These are phyloP conservation scores for Gonapodya prolifera DNA, from an alignment of 192 early-diverging fungal genomes.

Conservation along the genomic window DNA sequence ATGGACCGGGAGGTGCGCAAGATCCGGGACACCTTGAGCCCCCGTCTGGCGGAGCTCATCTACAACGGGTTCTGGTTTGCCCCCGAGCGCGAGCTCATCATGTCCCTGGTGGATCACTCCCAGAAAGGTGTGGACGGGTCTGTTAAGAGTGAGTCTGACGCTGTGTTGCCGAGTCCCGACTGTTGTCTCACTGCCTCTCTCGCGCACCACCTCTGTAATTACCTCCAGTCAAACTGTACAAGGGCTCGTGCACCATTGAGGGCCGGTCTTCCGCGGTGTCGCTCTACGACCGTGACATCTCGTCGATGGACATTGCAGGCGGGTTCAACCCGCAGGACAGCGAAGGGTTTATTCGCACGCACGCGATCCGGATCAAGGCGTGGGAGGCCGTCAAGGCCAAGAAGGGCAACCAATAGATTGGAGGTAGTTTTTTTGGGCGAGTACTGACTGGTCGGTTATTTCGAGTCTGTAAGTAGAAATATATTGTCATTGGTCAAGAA, in stretches of 20 bases:
- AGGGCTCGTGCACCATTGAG: slow-evolving; percentile 80
- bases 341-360: slow-evolving; percentile 97
- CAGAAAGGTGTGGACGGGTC: slow-evolving; percentile 83
- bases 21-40: slow-evolving; percentile 54
- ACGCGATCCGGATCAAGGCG: slow-evolving; percentile 75
- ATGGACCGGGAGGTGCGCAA: slow-evolving; percentile 93
- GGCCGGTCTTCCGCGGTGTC: slow-evolving; percentile 65
- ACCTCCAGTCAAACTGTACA: slow-evolving; percentile 79
- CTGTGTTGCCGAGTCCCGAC: background rate
- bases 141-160: slow-evolving; percentile 46
- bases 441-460: too few relatives aligned
- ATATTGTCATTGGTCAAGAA: too few relatives aligned
- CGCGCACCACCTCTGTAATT: too few relatives aligned
- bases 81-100: slow-evolving; percentile 84
- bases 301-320: slow-evolving; percentile 85
- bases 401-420: too few relatives aligned
- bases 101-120: slow-evolving; percentile 62
- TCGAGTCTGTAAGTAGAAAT: too few relatives aligned
- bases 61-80: slow-evolving; percentile 99
- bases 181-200: too few relatives aligned
- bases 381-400: too few relatives aligned
- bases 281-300: slow-evolving; percentile 91
- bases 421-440: too few relatives aligned
- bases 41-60: slow-evolving; percentile 59
- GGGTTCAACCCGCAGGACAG: slow-evolving; percentile 87